A percentile compares a stretch with the other conserved stretches of the same genome.
phyloP scores from a whole-genome alignment of 2,329 filamentous ascomycete genomes.

The Lecanosticta acicola region DNA sequence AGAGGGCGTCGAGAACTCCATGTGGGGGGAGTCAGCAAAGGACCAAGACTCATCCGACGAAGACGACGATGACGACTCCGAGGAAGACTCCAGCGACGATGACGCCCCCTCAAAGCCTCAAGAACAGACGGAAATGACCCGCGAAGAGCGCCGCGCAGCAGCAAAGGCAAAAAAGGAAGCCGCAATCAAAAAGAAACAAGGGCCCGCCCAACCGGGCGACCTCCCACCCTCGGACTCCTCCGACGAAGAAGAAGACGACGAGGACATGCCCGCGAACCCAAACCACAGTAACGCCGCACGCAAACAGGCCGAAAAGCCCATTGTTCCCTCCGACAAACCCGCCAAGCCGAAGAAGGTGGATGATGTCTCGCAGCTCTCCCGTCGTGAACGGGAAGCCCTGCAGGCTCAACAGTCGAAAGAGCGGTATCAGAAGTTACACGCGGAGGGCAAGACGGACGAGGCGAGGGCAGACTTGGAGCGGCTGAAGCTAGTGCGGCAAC shows the following conservation, averaged over 20 bases:
- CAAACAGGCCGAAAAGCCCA: conserved; percentile 60
- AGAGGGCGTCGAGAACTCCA: conserved; percentile 81
- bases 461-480: conserved; percentile 83
- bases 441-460: conserved; percentile 94
- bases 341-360: conserved; percentile 56
- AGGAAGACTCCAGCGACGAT: conserved; percentile 39
- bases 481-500: conserved; percentile 74
- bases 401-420: conserved; percentile 86
- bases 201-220: conserved; percentile 74
- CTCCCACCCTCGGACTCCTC: conserved; percentile 63
- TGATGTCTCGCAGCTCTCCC: conserved; percentile 52
- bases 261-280: conserved; percentile 76
- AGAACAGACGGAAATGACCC: conserved; percentile 52
- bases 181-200: conserved; percentile 69
- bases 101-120: conserved; percentile 35
- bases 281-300: conserved; percentile 68
- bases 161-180: conserved; percentile 90
- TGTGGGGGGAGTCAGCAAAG: conserved; percentile 64
- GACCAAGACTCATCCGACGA: conserved; percentile 50
- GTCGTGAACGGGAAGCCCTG: conserved; percentile 69
- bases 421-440: conserved; percentile 84
- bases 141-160: conserved; percentile 79
- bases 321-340: conserved; percentile 40
- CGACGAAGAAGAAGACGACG: conserved; percentile 54
- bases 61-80: conserved; percentile 43